These are phyloP conservation scores for Pseudisothecium myosuroides DNA, from an alignment of 225 moss, liverwort and hornwort species.

Conservation along the genomic window DNA sequence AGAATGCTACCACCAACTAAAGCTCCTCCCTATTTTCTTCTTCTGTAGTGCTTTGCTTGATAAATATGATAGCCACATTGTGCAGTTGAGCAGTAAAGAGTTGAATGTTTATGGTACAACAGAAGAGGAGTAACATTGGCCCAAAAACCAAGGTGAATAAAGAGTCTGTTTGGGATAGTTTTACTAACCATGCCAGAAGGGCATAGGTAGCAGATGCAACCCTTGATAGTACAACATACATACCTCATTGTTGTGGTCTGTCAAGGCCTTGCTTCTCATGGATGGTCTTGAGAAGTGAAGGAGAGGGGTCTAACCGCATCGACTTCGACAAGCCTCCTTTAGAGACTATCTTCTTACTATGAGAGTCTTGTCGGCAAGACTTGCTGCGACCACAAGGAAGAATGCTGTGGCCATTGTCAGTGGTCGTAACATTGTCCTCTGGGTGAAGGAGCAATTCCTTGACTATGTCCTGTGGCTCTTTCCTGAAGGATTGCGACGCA, in stretches of 20 bases:
- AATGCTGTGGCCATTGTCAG: slow-evolving; percentile 2
- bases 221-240: slow-evolving; percentile 1
- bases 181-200: background rate
- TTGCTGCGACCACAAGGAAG: slow-evolving; percentile 1
- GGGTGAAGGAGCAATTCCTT: background rate
- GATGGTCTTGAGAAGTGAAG: slow-evolving; percentile 19
- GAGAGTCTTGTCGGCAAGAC: slow-evolving; percentile 15
- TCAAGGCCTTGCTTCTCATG: slow-evolving; percentile 14
- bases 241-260: slow-evolving; percentile 1
- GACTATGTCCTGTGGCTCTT: slow-evolving; percentile 2
- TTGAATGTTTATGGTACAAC: background rate
- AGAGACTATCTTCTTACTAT: background rate
- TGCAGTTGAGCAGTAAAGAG: background rate
- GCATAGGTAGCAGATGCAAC: background rate
- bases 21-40: background rate
- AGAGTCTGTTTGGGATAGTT: background rate
- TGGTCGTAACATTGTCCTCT: background rate
- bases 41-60: background rate
- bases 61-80: background rate
- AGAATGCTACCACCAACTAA: background rate
- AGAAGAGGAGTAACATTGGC: background rate
- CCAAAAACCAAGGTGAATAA: background rate
- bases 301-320: slow-evolving; percentile 2
- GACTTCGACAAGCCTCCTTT: background rate
- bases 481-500: slow-evolving; percentile 23